These are phyloP conservation scores for Dictyostelium discoideum DNA, from an alignment of 78 protist genomes.

Conservation along the genomic window dicty_2.7 NC_007088.5:7696501-7697000, in stretches of 20 bases:
- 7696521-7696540: not conserved
- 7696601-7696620: not conserved
- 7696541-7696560: not conserved
- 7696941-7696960: not conserved
- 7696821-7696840: not conserved
- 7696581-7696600: not conserved
- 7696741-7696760: not conserved
- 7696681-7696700: not conserved
- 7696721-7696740: not conserved
- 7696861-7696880: not conserved
- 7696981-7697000: not conserved
- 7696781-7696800: not conserved
- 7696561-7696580: not conserved
- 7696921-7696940: not conserved
- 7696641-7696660: not conserved
- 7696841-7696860: not conserved
- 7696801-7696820: not conserved
- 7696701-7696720: not conserved
- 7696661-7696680: not conserved
- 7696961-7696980: not conserved
- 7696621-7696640: conserved; percentile 7
- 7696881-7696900: not conserved
- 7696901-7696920: not conserved
- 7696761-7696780: not conserved
- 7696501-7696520: not conserved